Evolutionary conservation across 2,329 filamentous ascomycete genomes (phyloP), one percentile per base, ranked within the genome.

Genomic region (Aspergillus oerlinghausenensis): DNA sequence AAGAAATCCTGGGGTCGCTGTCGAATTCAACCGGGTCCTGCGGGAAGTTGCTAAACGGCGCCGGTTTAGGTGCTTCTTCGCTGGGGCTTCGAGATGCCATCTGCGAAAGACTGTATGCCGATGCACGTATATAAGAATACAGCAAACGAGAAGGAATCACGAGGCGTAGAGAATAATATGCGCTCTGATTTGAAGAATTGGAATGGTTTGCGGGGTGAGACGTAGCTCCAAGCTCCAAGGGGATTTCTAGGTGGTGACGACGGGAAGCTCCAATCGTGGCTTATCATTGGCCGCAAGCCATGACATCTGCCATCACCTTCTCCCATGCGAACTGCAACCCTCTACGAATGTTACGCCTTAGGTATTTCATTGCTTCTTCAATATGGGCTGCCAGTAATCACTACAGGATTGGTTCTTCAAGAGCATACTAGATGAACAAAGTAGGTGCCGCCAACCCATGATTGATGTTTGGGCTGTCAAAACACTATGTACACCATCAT

Each of bases 1-100:
- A 96, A 5, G 90, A 93, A 68, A 96, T 89, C 65, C 92, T 88
- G 28, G 89, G 83, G 70, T 96, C 92, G 57, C 77, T 77, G 66
- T 88, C 86, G 70, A 96, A 95, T 50, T 88, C 82, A 55, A 83
- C 80, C 14, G 83, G 80, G 56, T 90, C 75, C 55, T 72, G 72
- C 19, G 82, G 82, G 59, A 84, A 84, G 53, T 62, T 70, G 56
- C 60, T 62, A 40, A 57, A 53, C n/a, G 62, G 51, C 52, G 63
- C 51, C 17, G 60, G 42, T 48, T 53, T 59, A 29, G 59, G 54
- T 48, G 51, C 57, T 51, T 51, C 59, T 19, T 63, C 63, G 25
- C 63, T 61, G 43, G 63, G 61, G 23, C 52, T 60, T 10, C 54
- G 61, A 6, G 67, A 66, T 32, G 62, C 56, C 70, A 72, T 72